A percentile compares a stretch with the other conserved stretches of the same genome.
phyloP scores from a whole-genome alignment of 768 basidiomycete genomes.

The Podaxis sp. region DNA sequence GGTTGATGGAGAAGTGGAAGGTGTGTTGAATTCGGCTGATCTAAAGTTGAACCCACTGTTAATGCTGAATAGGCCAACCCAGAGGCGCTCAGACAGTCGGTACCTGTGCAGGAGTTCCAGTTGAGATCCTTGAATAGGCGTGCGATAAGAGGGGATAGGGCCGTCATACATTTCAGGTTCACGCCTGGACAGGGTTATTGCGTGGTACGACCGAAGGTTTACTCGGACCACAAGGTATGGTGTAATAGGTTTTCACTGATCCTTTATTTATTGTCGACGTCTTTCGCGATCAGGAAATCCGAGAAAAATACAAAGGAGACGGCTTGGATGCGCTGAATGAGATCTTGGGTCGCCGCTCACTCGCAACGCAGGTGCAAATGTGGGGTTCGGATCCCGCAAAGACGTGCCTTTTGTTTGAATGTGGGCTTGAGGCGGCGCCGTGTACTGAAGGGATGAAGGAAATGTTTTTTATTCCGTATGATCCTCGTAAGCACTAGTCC shows the following conservation, averaged over 20 bases:
- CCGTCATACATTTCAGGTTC: conserved; percentile 3
- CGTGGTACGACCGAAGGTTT: conserved; percentile 1
- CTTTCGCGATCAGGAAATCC: background rate
- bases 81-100: background rate
- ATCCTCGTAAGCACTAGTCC: background rate
- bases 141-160: conserved; percentile 1
- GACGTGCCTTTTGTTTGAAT: background rate
- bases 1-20: background rate
- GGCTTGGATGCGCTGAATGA: background rate
- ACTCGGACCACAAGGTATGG: conserved; percentile 5
- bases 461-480: conserved; percentile 6
- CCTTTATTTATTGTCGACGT: background rate
- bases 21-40: background rate
- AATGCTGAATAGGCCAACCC: background rate
- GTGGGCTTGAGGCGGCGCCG: background rate
- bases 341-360: background rate
- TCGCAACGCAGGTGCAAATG: background rate
- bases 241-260: background rate
- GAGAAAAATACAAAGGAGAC: conserved; percentile 1
- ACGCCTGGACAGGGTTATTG: background rate
- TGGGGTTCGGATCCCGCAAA: background rate
- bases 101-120: background rate
- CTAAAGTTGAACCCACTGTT: background rate
- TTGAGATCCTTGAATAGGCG: background rate
- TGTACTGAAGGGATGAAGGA: background rate